Base-by-base conservation (phyloP, 176 grass and related monocot genomes). In the Paspalum vaginatum region DNA sequence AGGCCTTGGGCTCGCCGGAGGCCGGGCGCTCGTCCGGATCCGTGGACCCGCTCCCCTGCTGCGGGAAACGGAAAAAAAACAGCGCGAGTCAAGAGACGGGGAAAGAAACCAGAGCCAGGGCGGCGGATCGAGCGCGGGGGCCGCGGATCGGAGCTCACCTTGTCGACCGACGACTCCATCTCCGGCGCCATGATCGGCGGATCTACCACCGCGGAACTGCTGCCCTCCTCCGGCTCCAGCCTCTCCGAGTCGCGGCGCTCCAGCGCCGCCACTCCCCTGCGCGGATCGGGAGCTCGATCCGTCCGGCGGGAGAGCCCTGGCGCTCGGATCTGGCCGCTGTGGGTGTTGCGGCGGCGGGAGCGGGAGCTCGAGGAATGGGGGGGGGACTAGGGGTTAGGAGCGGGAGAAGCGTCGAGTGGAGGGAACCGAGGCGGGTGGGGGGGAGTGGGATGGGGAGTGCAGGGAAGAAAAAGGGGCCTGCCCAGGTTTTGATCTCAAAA, bases 1-100 rank as follows among this genome's bases (percentile, higher is more conserved):
- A 97, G 24, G 88, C 87, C 81, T 89, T 93, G 77, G 89, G 67
- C 74, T 93, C 88, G 72, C 86, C 88, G 61, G 79, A 58, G 1
- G 78, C 66, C 65, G 83, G 55, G 50, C 78, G 41, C 73, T 72
- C 78, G 78, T 72, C 88, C 66, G 83, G 88, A 89, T 89, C 83
- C 60, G 72, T 66, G n/a, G 83, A 73, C 45, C 66, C 83, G 65
- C 78, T 89, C 18, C 72, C 83, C 78, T 89, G 79, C 66, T 60
- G 73, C 46, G 17, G 21, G 70, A 21, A 17, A 2, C 9, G 22
- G 1, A 0, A 27, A 38, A 37, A 15, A 37, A 24, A 9, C 2
- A 9, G 8, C 62, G 2, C 22, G 71, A 12, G 32, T 41, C 5
- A 21, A 22, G n/a, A 4, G 32, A 3, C 32, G 32, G 32, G 32